Evolutionary conservation across 2,329 filamentous ascomycete species (phyloP), one percentile per base, ranked within the genome.

Genomic region (Aspergillus pseudonomiae): DNA sequence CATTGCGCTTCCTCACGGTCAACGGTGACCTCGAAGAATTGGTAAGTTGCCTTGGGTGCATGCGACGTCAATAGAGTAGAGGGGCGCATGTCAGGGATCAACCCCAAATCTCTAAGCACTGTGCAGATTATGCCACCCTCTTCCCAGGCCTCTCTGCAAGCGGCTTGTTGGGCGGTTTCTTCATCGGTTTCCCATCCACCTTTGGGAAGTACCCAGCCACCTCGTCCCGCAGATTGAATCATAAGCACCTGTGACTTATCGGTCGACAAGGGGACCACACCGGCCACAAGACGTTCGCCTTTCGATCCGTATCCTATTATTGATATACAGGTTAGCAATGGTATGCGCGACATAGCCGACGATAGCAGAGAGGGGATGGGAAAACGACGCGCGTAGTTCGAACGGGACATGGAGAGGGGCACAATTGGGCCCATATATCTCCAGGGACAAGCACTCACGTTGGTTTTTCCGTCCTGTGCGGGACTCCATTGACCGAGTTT

Each of bases 131-230:
- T 96, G 73, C 95, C 95, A 48, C 94, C 95, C 82, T 98, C 95
- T 82, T 98, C 95, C 95, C 95, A 98, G 65, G 95, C 95, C 80
- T 99, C 95, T 70, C 95, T 85, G 84, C 84, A 90, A 80, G 88
- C 88, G 61, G 95, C 95, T 62, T 95, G 92, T 77, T 94, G 87
- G 66, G 91, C 88, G 67, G 92, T 95, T 66, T 89, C 87, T 81
- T 99, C 95, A 79, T 99, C 95, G 39, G 89, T 90, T 79, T 99
- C 95, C 94, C 95, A 99, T 65, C 95, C 95, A 75, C 95, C 95
- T 79, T 99, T 99, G 65, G 95, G 95, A 63, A 99, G 85, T 50
- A 99, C 95, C 95, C 95, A 99, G 73, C 92, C 92, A 78, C 92
- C 92, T 73, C 93, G 90, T 68, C 92, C 88, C 59, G 92, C 94